These are phyloP conservation scores for Fusarium bactridioides DNA, from an alignment of 2,329 filamentous ascomycete species.

Conservation along the genomic window DNA sequence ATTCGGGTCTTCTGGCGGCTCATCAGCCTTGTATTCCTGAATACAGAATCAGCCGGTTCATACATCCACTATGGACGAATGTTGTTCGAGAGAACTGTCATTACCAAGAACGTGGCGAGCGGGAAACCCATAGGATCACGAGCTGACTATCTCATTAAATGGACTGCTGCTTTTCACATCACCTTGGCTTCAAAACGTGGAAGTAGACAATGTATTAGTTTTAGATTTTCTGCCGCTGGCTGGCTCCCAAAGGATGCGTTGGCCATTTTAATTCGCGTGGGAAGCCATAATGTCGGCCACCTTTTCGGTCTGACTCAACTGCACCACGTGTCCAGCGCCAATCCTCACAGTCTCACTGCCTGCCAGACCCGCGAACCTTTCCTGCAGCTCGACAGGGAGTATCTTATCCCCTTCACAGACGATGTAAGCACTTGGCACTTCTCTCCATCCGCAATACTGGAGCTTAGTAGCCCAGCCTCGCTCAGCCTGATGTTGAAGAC, in stretches of 20 bases:
- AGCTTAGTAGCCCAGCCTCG: neutral
- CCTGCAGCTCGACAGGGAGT: neutral
- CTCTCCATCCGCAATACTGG: neutral
- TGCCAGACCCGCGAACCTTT: neutral
- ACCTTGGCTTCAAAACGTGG: fast-evolving
- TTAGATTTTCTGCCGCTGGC: fast-evolving
- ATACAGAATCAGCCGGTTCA: fast-evolving
- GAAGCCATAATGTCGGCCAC: neutral
- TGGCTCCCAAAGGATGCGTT: fast-evolving
- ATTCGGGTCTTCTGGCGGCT: neutral
- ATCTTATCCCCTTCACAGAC: neutral
- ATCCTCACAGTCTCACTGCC: neutral
- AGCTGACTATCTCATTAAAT: neutral
- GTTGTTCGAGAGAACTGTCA: no score
- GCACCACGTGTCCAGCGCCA: neutral
- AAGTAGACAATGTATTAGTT: fast-evolving
- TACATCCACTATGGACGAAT: neutral
- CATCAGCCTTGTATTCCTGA: fast-evolving
- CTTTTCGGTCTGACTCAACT: neutral
- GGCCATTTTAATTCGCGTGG: neutral
- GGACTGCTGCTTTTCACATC: fast-evolving
- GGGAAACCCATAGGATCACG: fast-evolving
- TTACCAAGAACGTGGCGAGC: neutral
- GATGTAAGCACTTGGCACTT: neutral
- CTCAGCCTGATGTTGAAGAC: neutral